phyloP scores from a whole-genome alignment of 208 protist genomes.

The Jaenimonas drosophilae region DNA sequence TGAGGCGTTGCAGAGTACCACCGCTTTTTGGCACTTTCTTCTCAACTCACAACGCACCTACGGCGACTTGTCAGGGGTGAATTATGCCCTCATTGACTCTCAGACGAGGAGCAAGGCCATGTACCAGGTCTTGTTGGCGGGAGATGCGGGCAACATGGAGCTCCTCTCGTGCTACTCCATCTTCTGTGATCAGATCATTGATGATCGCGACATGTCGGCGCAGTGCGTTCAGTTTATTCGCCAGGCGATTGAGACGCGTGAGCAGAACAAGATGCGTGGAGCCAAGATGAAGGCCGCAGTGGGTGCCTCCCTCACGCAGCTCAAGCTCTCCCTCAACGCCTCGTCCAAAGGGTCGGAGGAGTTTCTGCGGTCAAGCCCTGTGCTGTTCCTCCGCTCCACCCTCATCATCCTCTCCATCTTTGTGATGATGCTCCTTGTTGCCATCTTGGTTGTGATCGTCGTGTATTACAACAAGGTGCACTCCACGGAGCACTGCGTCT shows the following conservation, averaged over 20 bases:
- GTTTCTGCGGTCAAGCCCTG: background rate
- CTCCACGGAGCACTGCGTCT: background rate
- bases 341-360: background rate
- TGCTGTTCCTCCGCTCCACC: background rate
- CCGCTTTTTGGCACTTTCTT: conserved; percentile 12
- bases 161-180: conserved; percentile 10
- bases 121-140: conserved; percentile 4
- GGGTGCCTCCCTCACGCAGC: conserved; percentile 4
- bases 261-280: conserved; percentile 4
- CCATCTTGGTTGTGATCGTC: conserved; percentile 5
- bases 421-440: background rate
- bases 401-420: background rate
- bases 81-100: background rate
- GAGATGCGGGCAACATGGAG: conserved; percentile 6
- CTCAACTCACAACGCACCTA: background rate
- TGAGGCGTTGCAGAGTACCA: conserved; percentile 7
- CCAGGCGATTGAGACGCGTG: background rate
- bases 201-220: conserved; percentile 6
- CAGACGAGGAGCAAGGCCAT: background rate
- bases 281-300: conserved; percentile 4
- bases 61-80: background rate
- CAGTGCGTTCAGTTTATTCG: conserved; percentile 7
- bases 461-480: background rate
- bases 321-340: conserved; percentile 3
- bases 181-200: conserved; percentile 9